Evolutionary conservation across 768 basidiomycete genomes (phyloP), one percentile per base, ranked within the genome.

Genomic region (Pseudohyphozyma bogoriensis): DNA sequence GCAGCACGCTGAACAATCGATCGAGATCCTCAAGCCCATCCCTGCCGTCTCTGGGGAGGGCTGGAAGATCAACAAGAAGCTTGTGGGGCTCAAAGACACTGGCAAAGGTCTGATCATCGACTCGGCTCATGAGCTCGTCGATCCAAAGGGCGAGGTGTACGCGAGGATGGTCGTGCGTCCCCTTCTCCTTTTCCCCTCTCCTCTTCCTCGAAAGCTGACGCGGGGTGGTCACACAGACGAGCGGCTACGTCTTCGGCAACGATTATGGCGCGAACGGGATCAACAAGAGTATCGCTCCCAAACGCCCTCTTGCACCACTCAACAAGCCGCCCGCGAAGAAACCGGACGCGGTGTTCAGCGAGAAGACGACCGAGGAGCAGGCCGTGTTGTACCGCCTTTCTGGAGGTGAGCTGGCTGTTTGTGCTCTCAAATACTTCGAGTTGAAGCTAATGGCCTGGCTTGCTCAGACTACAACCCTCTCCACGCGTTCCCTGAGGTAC

Each of bases 81-180:
- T 87, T 51, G 80, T 80, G 1, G 86, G 82, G 33, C 77, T 90
- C 26, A 80, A 79, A 49, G 89, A 92, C 76, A 91, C 91, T 73
- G 89, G 50, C 4, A 52, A 67, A 52, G 69, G 66, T 11, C 56
- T 69, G n/a, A 69, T 69, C 53, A 51, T 68, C 47, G 66, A 69
- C 49, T 55, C 47, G 22, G 57, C 55, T 13, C 50, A 60, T 29
- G 56, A 63, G 57, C 42, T 58, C 36, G n/a, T 45, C 29, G n/a
- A 85, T 67, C 77, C 83, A 16, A 72, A 80, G 0, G 86, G 82
- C 47, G 77, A 75, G 1, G 74, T 76, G 5, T 84, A 84, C 68
- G 80, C 83, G 39, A 82, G 79, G 60, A 80, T 85, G 72, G 82
- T 82, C 66, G 78, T 77, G 56, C 81, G 84, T n/a, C 76, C 79